Percentiles rank a stretch among this genome's conserved stretches.
Conservation (phyloP, 2,329 filamentous ascomycete species). For the Byssochlamys sp. region DNA sequence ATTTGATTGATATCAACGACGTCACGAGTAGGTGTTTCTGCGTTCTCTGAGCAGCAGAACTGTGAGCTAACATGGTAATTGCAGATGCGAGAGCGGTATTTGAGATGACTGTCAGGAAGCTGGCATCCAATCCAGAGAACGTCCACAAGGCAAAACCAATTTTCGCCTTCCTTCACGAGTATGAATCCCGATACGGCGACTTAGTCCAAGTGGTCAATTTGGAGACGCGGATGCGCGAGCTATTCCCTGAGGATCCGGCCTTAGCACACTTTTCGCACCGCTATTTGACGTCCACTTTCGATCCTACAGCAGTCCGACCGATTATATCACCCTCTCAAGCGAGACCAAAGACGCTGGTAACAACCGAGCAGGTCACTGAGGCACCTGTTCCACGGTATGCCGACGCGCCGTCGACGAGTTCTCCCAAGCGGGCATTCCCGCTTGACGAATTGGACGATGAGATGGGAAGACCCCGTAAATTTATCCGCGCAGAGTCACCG, state of each 20-base stretch:
- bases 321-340: constrained; percentile 80
- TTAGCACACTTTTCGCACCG: constrained; percentile 66
- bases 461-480: constrained; percentile 67
- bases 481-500: constrained; percentile 80
- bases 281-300: constrained; percentile 64
- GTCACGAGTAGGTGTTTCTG: constrained; percentile 64
- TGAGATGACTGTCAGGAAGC: constrained; percentile 78
- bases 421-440: constrained; percentile 50
- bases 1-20: constrained; percentile 83
- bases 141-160: constrained; percentile 69
- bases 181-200: constrained; percentile 89
- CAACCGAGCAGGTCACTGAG: constrained; percentile 16
- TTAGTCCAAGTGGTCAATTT: constrained; percentile 81
- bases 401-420: constrained; percentile 29
- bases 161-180: constrained; percentile 86
- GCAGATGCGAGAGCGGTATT: constrained; percentile 89
- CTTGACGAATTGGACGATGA: constrained; percentile 63
- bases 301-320: constrained; percentile 69
- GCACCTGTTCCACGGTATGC: constrained; percentile 28
- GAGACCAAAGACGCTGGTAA: constrained; percentile 46
- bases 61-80: constrained; percentile 11
- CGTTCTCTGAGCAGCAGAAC: constrained; percentile 2
- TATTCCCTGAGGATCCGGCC: constrained; percentile 81
- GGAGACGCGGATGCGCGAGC: constrained; percentile 81
- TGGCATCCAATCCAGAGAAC: constrained; percentile 67